A percentile compares a stretch with the other conserved stretches of the same genome.
These are phyloP conservation scores for Aspergillus tubingensis DNA, from an alignment of 2,329 filamentous ascomycete genomes.

Conservation along the genomic window DNA sequence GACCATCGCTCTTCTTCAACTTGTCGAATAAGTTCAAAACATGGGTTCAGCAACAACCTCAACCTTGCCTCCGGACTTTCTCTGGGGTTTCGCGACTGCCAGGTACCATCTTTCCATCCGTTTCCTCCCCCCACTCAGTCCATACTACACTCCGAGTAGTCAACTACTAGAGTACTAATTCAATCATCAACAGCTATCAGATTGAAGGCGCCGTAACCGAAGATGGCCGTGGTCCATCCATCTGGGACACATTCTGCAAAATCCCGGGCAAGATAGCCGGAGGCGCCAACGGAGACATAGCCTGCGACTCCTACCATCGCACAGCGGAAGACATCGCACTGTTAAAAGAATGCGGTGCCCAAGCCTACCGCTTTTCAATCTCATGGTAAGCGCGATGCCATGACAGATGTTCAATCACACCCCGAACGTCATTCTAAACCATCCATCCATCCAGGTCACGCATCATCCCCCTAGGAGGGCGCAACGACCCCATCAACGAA, in stretches of 20 bases:
- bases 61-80: slow-evolving; percentile 66
- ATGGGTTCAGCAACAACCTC: slow-evolving; percentile 33
- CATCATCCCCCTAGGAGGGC: slow-evolving; percentile 81
- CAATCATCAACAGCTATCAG: slow-evolving; percentile 67
- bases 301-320: slow-evolving; percentile 85
- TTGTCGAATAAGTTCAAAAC: background rate
- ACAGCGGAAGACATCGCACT: slow-evolving; percentile 75
- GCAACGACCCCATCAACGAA: slow-evolving; percentile 78
- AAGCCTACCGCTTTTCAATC: slow-evolving; percentile 80
- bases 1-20: background rate
- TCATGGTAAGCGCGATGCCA: slow-evolving; percentile 53
- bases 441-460: slow-evolving; percentile 53
- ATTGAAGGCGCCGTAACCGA: slow-evolving; percentile 75
- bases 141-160: background rate
- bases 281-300: slow-evolving; percentile 70
- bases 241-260: slow-evolving; percentile 88
- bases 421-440: background rate
- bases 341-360: slow-evolving; percentile 71
- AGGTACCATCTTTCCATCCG: slow-evolving; percentile 49
- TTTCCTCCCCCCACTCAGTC: background rate
- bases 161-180: background rate
- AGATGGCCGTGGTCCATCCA: slow-evolving; percentile 78
- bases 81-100: slow-evolving; percentile 80
- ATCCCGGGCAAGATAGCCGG: slow-evolving; percentile 81
- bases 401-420: background rate